phyloP scores from a whole-genome alignment of 495 filamentous ascomycete species.

The Pseudotulostoma volvatum region DNA sequence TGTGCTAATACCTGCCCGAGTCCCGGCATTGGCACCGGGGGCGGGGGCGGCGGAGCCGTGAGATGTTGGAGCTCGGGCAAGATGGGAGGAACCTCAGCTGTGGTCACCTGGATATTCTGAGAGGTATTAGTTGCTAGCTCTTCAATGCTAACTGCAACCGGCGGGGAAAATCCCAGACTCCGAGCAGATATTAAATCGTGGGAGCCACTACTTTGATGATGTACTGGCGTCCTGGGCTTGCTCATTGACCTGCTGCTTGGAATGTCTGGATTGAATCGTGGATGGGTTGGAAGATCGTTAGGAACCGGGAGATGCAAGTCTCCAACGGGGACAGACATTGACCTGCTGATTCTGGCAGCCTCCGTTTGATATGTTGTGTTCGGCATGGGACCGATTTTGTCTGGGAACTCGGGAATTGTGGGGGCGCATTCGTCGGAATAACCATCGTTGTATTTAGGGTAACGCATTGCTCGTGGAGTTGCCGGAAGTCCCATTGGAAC shows the following conservation, averaged over 20 bases:
- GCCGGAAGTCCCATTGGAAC: conserved; percentile 55
- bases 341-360: conserved; percentile 38
- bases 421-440: conserved; percentile 40
- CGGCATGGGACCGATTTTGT: conserved; percentile 35
- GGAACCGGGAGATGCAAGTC: conserved; percentile 29
- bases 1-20: conserved; percentile 22
- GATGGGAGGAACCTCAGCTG: conserved; percentile 36
- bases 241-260: conserved; percentile 33
- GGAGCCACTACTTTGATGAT: conserved; percentile 25
- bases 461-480: conserved; percentile 72
- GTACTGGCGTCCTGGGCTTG: conserved; percentile 19
- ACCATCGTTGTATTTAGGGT: conserved; percentile 47
- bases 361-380: conserved; percentile 52
- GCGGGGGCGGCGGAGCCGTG: conserved; percentile 46
- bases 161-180: conserved; percentile 11
- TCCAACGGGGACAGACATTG: conserved; percentile 59
- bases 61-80: conserved; percentile 79
- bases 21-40: conserved; percentile 20
- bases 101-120: conserved; percentile 31
- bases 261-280: conserved; percentile 38
- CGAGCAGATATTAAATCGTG: conserved; percentile 11
- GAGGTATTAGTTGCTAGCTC: no score
- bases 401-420: conserved; percentile 50
- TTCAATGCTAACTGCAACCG: conserved; percentile 43
- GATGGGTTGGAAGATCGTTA: conserved; percentile 35